phyloP scores from a whole-genome alignment of 2,329 filamentous ascomycete genomes.

The Scopulariopsis brevicaulis region DNA sequence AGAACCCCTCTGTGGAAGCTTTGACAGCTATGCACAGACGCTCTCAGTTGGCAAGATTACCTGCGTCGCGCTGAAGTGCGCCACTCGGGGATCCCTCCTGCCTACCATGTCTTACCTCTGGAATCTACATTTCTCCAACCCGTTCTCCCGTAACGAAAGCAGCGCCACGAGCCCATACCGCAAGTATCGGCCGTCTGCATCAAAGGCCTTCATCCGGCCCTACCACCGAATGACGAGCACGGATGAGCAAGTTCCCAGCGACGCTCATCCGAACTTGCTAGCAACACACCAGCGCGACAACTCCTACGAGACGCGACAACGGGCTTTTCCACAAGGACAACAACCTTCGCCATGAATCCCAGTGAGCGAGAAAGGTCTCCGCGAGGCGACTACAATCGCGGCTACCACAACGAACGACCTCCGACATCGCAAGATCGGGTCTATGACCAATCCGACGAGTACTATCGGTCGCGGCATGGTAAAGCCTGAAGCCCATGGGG shows the following conservation, averaged over 20 bases:
- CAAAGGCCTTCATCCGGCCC: not conserved
- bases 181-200: too few species aligned
- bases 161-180: not conserved
- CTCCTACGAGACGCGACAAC: not conserved
- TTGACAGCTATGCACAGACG: too few species aligned
- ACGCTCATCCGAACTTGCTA: not conserved
- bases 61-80: not conserved
- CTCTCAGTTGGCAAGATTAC: too few species aligned
- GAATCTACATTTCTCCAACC: not conserved
- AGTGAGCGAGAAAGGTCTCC: not conserved
- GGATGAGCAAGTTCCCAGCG: not conserved
- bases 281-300: not conserved
- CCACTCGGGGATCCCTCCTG: not conserved
- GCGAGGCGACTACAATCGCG: not conserved
- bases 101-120: not conserved
- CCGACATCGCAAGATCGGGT: constrained; percentile 9
- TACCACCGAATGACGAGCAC: not conserved
- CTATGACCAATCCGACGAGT: constrained; percentile 20
- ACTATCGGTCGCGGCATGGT: constrained; percentile 38
- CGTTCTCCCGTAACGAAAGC: not conserved
- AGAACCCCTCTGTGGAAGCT: too few species aligned
- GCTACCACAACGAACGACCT: not conserved
- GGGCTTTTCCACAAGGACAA: not conserved
- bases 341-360: not conserved
- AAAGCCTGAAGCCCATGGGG: constrained; percentile 17